Evolutionary conservation across 768 basidiomycete genomes (phyloP).

Genomic region (Candolleomyces eurysporus): DNA sequence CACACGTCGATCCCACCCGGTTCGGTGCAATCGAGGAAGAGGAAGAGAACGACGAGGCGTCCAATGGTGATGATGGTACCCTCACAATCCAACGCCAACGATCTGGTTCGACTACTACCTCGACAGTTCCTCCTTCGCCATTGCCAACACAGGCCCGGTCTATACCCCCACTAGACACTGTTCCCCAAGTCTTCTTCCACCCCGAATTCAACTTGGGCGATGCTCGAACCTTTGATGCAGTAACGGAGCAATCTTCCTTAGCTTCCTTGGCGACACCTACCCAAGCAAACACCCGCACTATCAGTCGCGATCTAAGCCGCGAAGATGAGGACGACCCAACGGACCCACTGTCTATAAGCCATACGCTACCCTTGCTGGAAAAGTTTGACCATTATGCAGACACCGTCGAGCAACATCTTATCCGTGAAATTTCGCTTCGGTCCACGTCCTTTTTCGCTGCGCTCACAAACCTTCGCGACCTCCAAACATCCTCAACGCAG

Average conservation of each 20-base stretch:
- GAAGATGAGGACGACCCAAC: conserved; percentile 28
- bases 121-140: conserved; percentile 21
- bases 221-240: conserved; percentile 70
- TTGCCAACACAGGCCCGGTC: conserved; percentile 33
- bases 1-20: conserved; percentile 32
- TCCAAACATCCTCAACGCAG: conserved; percentile 84
- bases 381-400: conserved; percentile 91
- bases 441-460: conserved; percentile 96
- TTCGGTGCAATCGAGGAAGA: neutral
- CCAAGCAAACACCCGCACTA: conserved; percentile 3
- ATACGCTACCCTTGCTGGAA: conserved; percentile 77
- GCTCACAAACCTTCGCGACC: conserved; percentile 87
- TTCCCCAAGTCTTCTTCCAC: conserved; percentile 83
- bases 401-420: conserved; percentile 90
- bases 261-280: conserved; percentile 18
- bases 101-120: conserved; percentile 13
- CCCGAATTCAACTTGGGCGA: conserved; percentile 78
- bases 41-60: conserved; percentile 11
- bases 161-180: conserved; percentile 68
- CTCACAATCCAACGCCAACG: neutral
- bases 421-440: conserved; percentile 86
- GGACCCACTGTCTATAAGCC: conserved; percentile 62
- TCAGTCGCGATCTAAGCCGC: neutral
- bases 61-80: conserved; percentile 19
- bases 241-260: conserved; percentile 57